Base-by-base conservation (phyloP, 305 asterid genomes). In the Fraxinus sp. region DNA sequence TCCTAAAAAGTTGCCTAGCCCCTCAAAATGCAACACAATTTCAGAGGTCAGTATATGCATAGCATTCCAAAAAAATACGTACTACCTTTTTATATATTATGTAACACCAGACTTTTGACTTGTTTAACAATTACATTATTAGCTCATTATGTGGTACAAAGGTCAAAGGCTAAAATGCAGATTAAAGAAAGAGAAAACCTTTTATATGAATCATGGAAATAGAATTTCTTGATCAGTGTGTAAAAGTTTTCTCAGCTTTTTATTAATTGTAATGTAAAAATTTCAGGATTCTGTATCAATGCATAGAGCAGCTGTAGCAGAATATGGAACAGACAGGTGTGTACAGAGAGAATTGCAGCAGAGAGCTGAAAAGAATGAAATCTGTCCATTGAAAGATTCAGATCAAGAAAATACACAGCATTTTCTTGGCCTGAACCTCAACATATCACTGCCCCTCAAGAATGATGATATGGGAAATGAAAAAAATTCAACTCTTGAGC, bases 231-330 rank as follows among this genome's bases (percentile, higher is more conserved):
- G 59, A 86, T 80, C 80, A 89, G 87, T 20, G 75, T 86, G 66
- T 77, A 80, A 18, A 9, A 75, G 33, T 76, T 41, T 76, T 57
- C 62, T 59, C 77, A 37, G n/a, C 62, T 71, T 83, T 57, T 89
- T 49, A 76, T 84, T 80, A 33, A 75, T 4, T 84, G 77, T 28
- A 28, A 30, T 84, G 77, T 28, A 28, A 30, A 18, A 1, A 59
- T 4, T 57, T 70, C 90, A 89, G 93, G 87, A 79, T 62, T 80
- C 85, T 86, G 91, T 10, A 83, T 87, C 92, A 79, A 82, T 86
- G 88, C 90, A 87, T 26, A 85, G 84, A 30, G 52, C 62, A 49
- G 82, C 9, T 18, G 39, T 78, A 36, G 85, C 84, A 75, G 87
- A 85, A 81, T 72, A 81, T 46, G 77, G 81, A 75, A 78, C 55